Conservation (phyloP, 768 basidiomycete species). For the Pulveroboletus sp. region DNA sequence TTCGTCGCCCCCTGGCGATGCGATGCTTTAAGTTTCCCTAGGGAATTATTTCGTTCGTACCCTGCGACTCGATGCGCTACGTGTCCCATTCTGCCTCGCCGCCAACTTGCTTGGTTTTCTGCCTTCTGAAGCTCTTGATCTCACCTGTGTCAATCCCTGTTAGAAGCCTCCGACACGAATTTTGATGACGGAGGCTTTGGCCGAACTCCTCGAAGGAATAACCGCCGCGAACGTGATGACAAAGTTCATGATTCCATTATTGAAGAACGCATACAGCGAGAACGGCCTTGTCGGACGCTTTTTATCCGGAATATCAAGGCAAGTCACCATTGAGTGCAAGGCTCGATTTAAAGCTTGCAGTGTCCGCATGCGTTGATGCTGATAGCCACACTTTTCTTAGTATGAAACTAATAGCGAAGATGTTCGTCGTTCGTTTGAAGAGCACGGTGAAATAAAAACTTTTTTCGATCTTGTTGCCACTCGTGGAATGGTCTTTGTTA, state of each 20-base stretch:
- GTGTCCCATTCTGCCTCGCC: constrained; percentile 41
- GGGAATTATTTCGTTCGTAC: constrained; percentile 18
- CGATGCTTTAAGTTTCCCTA: constrained; percentile 25
- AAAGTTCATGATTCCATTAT: constrained; percentile 89
- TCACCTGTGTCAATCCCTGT: constrained; percentile 40
- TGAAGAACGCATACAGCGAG: constrained; percentile 89
- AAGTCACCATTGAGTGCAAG: constrained; percentile 38
- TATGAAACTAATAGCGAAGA: constrained; percentile 87
- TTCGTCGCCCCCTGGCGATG: constrained; percentile 16
- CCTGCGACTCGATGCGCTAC: constrained; percentile 39
- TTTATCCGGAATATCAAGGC: constrained; percentile 99
- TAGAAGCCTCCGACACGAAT: constrained; percentile 58
- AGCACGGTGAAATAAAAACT: constrained; percentile 93
- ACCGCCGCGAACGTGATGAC: constrained; percentile 78
- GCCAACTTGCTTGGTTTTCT: constrained; percentile 36
- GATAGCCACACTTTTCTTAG: constrained; percentile 36
- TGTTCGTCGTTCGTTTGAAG: constrained; percentile 82
- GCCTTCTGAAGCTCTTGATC: constrained; percentile 46
- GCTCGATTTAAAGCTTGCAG: constrained; percentile 8
- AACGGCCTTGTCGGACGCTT: constrained; percentile 90
- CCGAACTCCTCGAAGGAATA: constrained; percentile 41
- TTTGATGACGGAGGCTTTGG: constrained; percentile 52
- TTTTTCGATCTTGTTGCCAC: constrained; percentile 95
- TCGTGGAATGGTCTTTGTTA: constrained; percentile 98
- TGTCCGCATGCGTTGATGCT: constrained; percentile 7